phyloP scores from a whole-genome alignment of 1,139 yeast species.

The Pichia terricola region DNA sequence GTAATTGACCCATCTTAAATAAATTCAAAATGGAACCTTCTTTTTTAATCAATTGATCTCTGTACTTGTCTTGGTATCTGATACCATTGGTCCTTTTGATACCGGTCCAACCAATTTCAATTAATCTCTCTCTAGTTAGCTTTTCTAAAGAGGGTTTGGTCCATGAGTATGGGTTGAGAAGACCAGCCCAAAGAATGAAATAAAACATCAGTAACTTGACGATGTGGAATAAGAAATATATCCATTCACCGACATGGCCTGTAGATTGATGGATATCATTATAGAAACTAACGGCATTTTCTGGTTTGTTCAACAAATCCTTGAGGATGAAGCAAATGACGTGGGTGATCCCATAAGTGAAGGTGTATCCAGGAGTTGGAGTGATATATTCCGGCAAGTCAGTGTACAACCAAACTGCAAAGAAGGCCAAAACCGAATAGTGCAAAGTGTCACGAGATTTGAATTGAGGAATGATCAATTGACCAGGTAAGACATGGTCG shows the following conservation, averaged over 20 bases:
- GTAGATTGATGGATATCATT: conserved; percentile 33
- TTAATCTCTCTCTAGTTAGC: conserved; percentile 41
- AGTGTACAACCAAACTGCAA: conserved; percentile 74
- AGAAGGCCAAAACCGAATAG: conserved; percentile 34
- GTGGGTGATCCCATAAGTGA: conserved; percentile 55
- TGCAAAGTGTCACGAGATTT: conserved; percentile 42
- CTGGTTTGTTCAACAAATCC: conserved; percentile 27
- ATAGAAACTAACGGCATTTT: conserved; percentile 36
- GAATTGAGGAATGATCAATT: conserved; percentile 79
- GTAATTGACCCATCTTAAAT: conserved; percentile 62
- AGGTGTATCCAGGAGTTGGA: conserved; percentile 87
- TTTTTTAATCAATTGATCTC: conserved; percentile 53
- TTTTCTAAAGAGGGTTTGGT: conserved; percentile 20
- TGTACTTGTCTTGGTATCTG: conserved; percentile 64
- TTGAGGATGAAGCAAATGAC: conserved; percentile 28
- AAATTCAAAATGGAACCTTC: conserved; percentile 78
- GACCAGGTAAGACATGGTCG: conserved; percentile 80
- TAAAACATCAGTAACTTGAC: conserved; percentile 52
- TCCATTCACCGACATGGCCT: conserved; percentile 44
- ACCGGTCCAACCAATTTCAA: conserved; percentile 86
- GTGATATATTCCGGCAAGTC: conserved; percentile 83
- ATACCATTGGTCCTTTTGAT: conserved; percentile 62
- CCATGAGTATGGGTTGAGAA: conserved; percentile 62
- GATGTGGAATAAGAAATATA: conserved; percentile 64
- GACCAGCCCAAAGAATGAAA: conserved; percentile 53